These are phyloP conservation scores for Aureobasidium sp. DNA, from an alignment of 2,329 filamentous ascomycete genomes.

Conservation along the genomic window DNA sequence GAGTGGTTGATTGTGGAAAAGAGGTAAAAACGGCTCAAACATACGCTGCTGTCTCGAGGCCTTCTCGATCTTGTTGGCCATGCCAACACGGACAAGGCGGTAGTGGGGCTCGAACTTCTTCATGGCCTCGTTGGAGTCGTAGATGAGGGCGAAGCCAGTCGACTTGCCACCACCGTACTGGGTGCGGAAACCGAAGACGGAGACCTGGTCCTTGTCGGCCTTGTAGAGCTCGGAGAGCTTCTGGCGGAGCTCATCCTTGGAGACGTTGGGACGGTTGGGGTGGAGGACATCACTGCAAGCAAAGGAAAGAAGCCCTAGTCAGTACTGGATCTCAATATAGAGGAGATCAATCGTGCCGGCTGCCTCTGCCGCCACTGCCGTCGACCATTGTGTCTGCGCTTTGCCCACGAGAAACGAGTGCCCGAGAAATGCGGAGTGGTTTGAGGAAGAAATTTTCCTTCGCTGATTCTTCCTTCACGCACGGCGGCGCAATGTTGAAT, in stretches of 20 bases:
- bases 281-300: conserved; percentile 89
- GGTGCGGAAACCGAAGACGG: conserved; percentile 96
- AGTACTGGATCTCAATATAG: conserved; percentile 14
- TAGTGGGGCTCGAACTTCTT: conserved; percentile 99
- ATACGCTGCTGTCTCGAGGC: conserved; percentile 97
- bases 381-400: neutral
- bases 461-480: neutral
- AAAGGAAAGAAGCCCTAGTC: conserved; percentile 5
- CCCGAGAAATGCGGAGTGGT: neutral
- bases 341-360: conserved; percentile 10
- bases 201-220: conserved; percentile 94
- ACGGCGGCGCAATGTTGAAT: conserved; percentile 7
- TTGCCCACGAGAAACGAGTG: neutral
- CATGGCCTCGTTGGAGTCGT: conserved; percentile 96
- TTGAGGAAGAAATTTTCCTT: neutral
- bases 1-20: neutral
- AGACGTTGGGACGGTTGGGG: conserved; percentile 96
- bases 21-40: conserved; percentile 41
- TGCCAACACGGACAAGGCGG: conserved; percentile 88
- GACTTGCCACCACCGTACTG: conserved; percentile 99
- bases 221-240: conserved; percentile 97
- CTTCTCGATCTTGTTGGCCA: conserved; percentile 93
- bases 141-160: conserved; percentile 96
- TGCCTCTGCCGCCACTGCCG: neutral
- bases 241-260: conserved; percentile 94